Percentiles rank a stretch among this genome's conserved stretches.
Evolutionary conservation across 371 early-diverging fungal genomes (phyloP).

Genomic region (Chytridiales sp.): DNA sequence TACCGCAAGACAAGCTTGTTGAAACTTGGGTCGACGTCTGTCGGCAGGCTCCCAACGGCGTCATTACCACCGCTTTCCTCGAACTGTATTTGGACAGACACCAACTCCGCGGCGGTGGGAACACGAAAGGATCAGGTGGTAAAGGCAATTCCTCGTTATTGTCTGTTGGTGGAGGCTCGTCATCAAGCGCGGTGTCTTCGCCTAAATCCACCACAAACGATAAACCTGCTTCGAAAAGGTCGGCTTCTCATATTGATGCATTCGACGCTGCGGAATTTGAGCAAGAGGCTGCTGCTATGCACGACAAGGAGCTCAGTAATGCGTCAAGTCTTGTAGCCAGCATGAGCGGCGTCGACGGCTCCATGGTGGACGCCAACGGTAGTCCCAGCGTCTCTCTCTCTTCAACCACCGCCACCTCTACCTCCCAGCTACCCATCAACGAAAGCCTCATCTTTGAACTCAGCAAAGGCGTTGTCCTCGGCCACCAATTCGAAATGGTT

Average conservation of each 20-base stretch:
- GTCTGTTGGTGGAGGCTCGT: no score
- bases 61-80: constrained; percentile 48
- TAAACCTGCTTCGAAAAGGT: no score
- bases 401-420: no score
- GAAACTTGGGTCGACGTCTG: constrained; percentile 50
- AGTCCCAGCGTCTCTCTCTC: no score
- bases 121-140: no score
- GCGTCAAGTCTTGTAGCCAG: background rate
- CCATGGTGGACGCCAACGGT: no score
- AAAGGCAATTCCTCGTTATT: no score
- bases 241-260: background rate
- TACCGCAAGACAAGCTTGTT: constrained; percentile 44
- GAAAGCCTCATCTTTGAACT: constrained; percentile 43
- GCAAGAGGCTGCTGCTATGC: background rate
- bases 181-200: no score
- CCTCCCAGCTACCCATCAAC: constrained; percentile 36
- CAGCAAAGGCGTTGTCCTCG: constrained; percentile 35
- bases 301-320: background rate
- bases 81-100: constrained; percentile 41
- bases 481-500: constrained; percentile 41
- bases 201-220: no score
- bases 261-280: background rate
- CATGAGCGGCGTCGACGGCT: no score
- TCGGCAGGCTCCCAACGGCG: constrained; percentile 39
- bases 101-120: no score